phyloP scores from a whole-genome alignment of 1,139 yeast genomes.

The Saccharomycopsis crataegensis region DNA sequence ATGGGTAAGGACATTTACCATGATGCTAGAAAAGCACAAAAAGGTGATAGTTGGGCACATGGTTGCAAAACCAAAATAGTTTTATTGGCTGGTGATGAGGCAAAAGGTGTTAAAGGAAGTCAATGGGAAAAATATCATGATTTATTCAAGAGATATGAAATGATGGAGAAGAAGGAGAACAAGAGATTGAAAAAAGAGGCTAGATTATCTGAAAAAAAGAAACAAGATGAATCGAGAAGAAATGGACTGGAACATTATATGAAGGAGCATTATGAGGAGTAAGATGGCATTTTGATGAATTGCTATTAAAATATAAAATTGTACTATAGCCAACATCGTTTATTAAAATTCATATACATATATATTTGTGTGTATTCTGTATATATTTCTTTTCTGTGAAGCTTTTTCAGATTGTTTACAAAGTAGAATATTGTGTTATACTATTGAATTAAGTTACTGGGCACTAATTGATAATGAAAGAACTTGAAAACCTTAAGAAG shows the following conservation, averaged over 20 bases:
- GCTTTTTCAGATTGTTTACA: too few species aligned
- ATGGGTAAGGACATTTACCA: conserved; percentile 70
- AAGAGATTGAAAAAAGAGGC: conserved; percentile 4
- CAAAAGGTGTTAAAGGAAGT: background rate
- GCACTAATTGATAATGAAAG: too few species aligned
- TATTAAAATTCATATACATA: too few species aligned
- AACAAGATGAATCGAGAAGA: background rate
- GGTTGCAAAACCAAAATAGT: conserved; percentile 60
- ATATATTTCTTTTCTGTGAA: too few species aligned
- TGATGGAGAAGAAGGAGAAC: conserved; percentile 5
- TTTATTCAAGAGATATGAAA: conserved; percentile 10
- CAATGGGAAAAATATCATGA: conserved; percentile 12
- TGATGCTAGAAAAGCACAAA: conserved; percentile 77
- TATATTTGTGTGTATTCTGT: too few species aligned
- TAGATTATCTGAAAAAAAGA: background rate
- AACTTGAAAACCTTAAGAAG: too few species aligned
- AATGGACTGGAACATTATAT: background rate
- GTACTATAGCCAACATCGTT: too few species aligned
- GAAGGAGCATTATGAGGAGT: background rate
- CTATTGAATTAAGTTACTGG: too few species aligned
- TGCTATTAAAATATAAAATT: too few species aligned
- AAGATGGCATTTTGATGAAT: background rate
- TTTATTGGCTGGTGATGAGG: conserved; percentile 1
- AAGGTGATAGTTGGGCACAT: conserved; percentile 89
- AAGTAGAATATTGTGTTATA: too few species aligned